Evolutionary conservation across 2,329 filamentous ascomycete genomes (phyloP), one percentile per base, ranked within the genome.

Genomic region (Trichoderma guizhouense): DNA sequence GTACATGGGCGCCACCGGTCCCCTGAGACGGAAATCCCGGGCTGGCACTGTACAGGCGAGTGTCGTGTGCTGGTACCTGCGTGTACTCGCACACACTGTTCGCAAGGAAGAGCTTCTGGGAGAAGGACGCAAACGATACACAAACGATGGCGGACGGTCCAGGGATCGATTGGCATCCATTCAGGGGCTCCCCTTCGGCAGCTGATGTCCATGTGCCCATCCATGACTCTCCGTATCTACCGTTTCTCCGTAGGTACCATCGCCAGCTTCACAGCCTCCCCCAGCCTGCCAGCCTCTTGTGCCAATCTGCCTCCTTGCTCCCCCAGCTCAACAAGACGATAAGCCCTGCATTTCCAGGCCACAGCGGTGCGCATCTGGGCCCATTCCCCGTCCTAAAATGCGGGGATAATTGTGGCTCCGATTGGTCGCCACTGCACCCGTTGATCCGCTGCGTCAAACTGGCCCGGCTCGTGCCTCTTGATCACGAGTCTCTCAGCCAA

Each of bases 381-480:
- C 67, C 60, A 36, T 63, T 63, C 47, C 63, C 58, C 58, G 66
- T 70, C 71, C 65, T 51, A 65, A 65, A 72, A 72, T 72, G 71
- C 71, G 71, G 71, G 71, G 71, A 71, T 64, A 51, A 5, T 30
- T 51, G 57, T 28, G 43, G 43, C 71, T 53, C 71, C 71, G 60
- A 72, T 72, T 72, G 71, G 71, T 30, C 67, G 47, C 60, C 67
- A 63, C 51, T 18, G 7, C 32, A 7, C 62, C 66, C 64, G 64
- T 67, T 72, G 71, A 70, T 71, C 65, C 71, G 71, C 65, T 36
- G 58, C 63, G 65, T 62, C 64, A 72, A 43, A 62, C 24, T 53
- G 36, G 43, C 66, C 71, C 70, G 71, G 71, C 66, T 65, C 66
- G 71, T 72, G 71, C 71, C 30, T 47, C n/a, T 53, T 72, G 71